phyloP scores from a whole-genome alignment of 2,329 filamentous ascomycete species.

The Nakataea oryzae region DNA sequence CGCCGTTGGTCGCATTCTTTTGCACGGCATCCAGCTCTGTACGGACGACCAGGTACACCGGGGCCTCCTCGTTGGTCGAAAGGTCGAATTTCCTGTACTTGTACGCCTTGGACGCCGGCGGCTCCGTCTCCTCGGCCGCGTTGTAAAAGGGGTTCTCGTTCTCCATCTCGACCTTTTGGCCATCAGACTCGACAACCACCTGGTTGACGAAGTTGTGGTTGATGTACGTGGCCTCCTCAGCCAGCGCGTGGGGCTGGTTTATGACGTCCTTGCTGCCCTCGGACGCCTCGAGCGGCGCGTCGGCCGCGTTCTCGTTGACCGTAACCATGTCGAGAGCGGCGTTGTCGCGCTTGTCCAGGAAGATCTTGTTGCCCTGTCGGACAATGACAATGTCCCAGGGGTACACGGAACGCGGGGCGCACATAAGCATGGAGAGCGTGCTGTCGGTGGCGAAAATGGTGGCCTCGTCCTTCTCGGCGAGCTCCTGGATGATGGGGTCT shows the following conservation, averaged over 20 bases:
- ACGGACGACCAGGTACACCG: constrained; percentile 83
- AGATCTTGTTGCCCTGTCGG: constrained; percentile 91
- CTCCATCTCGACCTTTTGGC: constrained; percentile 69
- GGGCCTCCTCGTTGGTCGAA: constrained; percentile 88
- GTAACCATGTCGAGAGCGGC: constrained; percentile 94
- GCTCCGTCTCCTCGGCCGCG: constrained; percentile 81
- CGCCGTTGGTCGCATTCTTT: constrained; percentile 86
- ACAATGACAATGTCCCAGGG: constrained; percentile 96
- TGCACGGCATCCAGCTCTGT: constrained; percentile 95
- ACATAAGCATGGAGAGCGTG: constrained; percentile 99
- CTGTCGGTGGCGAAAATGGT: constrained; percentile 96
- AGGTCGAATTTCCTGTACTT: constrained; percentile 97
- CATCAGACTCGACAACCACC: constrained; percentile 75
- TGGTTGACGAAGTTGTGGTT: constrained; percentile 99
- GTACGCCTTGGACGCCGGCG: constrained; percentile 92
- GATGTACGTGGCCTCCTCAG: constrained; percentile 97
- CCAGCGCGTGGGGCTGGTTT: constrained; percentile 87
- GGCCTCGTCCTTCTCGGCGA: constrained; percentile 90
- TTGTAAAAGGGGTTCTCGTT: constrained; percentile 98
- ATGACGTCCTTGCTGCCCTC: constrained; percentile 90
- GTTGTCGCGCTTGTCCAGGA: constrained; percentile 96
- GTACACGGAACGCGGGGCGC: constrained; percentile 90
- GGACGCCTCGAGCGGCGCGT: constrained; percentile 82
- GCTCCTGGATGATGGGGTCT: constrained; percentile 92
- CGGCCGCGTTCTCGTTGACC: constrained; percentile 96